A percentile compares a stretch with the other conserved stretches of the same genome.
These are phyloP conservation scores for Blastobotrys terrestris DNA, from an alignment of 805 yeast species.

Conservation along the genomic window DNA sequence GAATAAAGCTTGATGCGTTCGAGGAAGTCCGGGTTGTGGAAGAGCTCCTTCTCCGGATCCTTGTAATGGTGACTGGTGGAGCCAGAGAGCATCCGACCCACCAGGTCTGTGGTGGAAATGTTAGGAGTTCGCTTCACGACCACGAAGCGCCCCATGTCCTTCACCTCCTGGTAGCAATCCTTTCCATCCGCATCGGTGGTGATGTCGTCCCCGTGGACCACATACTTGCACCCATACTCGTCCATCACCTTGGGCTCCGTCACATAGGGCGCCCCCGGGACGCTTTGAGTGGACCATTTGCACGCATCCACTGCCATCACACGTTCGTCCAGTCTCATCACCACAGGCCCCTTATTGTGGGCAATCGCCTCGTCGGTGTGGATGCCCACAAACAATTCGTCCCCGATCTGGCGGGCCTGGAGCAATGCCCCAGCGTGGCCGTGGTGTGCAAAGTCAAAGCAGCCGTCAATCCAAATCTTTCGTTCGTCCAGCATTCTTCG, in stretches of 20 bases:
- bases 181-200: slow-evolving; percentile 94
- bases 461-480: slow-evolving; percentile 83
- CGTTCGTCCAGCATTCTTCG: slow-evolving; percentile 3
- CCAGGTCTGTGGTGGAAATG: slow-evolving; percentile 91
- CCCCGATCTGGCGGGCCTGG: slow-evolving; percentile 83
- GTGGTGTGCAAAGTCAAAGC: slow-evolving; percentile 96
- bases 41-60: slow-evolving; percentile 21
- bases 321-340: slow-evolving; percentile 78
- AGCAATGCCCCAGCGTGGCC: slow-evolving; percentile 97
- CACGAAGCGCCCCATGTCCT: slow-evolving; percentile 76
- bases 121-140: slow-evolving; percentile 94
- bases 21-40: slow-evolving; percentile 34
- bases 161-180: slow-evolving; percentile 82
- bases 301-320: slow-evolving; percentile 82
- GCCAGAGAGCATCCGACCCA: slow-evolving; percentile 72
- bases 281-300: slow-evolving; percentile 73
- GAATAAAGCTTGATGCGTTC: slow-evolving; percentile 51
- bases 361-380: slow-evolving; percentile 87
- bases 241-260: slow-evolving; percentile 81
- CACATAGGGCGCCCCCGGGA: slow-evolving; percentile 85
- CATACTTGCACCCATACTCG: slow-evolving; percentile 67
- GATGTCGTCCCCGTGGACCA: slow-evolving; percentile 98
- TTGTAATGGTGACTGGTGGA: slow-evolving; percentile 52
- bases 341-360: slow-evolving; percentile 86
- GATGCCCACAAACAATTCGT: slow-evolving; percentile 75